A percentile compares a stretch with the other conserved stretches of the same genome.
Evolutionary conservation across 2,329 filamentous ascomycete genomes (phyloP).

Genomic region (Neonectria punicea): DNA sequence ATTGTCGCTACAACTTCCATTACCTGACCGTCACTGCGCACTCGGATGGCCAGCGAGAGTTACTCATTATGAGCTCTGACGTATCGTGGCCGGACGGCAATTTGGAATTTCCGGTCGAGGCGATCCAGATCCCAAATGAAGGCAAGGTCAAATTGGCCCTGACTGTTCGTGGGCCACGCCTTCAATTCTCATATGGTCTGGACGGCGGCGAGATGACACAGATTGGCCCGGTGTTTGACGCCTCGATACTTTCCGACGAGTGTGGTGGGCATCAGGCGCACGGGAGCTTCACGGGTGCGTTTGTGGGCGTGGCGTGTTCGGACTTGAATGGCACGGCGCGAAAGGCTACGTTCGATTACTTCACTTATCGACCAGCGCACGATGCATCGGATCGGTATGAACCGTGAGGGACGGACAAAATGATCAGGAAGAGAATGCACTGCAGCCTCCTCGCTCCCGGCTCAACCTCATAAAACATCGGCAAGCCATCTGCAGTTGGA

Average conservation of each 20-base stretch:
- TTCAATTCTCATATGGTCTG: slow-evolving; percentile 69
- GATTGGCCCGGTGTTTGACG: slow-evolving; percentile 67
- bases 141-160: slow-evolving; percentile 65
- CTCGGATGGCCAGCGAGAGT: slow-evolving; percentile 65
- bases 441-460: no score
- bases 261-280: slow-evolving; percentile 70
- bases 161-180: slow-evolving; percentile 58
- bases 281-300: slow-evolving; percentile 72
- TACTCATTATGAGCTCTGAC: slow-evolving; percentile 67
- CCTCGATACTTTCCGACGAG: slow-evolving; percentile 69
- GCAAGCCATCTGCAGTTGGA: no score
- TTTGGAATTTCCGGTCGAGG: slow-evolving; percentile 54
- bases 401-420: background rate
- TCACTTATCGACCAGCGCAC: slow-evolving; percentile 60
- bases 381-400: slow-evolving; percentile 46
- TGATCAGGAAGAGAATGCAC: background rate
- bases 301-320: slow-evolving; percentile 66
- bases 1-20: slow-evolving; percentile 73
- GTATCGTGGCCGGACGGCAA: slow-evolving; percentile 64
- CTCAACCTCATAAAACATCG: no score
- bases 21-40: slow-evolving; percentile 69
- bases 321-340: slow-evolving; percentile 63
- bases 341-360: slow-evolving; percentile 62
- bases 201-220: slow-evolving; percentile 56
- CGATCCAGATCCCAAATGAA: slow-evolving; percentile 61